Base-by-base conservation (phyloP, 2,329 filamentous ascomycete species). In the Trichoderma gracile region DNA sequence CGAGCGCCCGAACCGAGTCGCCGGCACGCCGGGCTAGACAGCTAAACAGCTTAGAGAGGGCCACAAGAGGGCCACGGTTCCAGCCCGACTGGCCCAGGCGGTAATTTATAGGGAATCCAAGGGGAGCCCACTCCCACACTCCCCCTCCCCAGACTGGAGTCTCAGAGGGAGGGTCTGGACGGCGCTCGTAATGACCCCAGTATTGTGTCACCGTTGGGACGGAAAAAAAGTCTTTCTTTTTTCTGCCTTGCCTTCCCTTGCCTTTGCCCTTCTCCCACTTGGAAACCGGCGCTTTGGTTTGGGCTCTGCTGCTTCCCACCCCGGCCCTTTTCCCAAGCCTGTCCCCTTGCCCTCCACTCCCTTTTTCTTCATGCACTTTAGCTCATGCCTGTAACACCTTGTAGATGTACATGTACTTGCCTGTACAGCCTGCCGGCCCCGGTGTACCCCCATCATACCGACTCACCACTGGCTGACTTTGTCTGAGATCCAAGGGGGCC, bases 141-240 rank as follows among this genome's bases (percentile, higher is more conserved):
- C 25, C 59, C 45, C 45, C 60, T 56, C 60, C 30, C 50, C 45
- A 43, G 62, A 58, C 54, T 38, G 33, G 33, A 38, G 33, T 38
- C 33, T 38, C 12, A 8, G 10, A 12, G 33, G 9, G 33, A 38
- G 33, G 33, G 33, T 12, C 33, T 14, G 53, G 21, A 21, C 38
- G 33, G 53, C 38, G 53, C 55, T 49, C 30, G 56, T 49, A 59
- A 52, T 52, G 54, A 64, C 61, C 61, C 47, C 61, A 58, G 61
- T 45, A 57, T 64, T 57, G 53, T 57, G 61, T 64, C 61, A 64
- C 61, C 23, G 52, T 63, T 63, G 60, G 45, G 60, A 49, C 30
- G 9, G 8, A 43, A 19, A 27, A 38, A 38, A 23, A 47, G 21
- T 46, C 45, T 58, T 58, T 58, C 17, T 23, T 25, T 15, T 19